Base-by-base conservation (phyloP, 805 yeast species). In the Hanseniaspora vineae region DNA sequence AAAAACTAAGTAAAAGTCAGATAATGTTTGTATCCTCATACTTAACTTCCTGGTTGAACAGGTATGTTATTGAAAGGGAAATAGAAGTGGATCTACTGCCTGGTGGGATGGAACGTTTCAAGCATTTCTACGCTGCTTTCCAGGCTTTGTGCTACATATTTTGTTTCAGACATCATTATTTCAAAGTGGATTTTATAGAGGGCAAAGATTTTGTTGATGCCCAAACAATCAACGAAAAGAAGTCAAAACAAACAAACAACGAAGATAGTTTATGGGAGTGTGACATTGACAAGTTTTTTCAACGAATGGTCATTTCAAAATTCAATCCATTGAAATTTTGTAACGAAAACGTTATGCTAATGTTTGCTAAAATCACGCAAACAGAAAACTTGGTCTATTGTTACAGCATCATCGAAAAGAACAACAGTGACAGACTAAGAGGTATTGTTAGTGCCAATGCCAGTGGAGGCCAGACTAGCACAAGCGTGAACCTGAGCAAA, bases 311-410 rank as follows among this genome's bases (percentile, higher is more conserved):
- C 33, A 75, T 88, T 35, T 81, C 96, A 11, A 84, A 84, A 59
- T 90, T 92, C 71, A 92, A 90, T 61, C 97, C 97, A 3, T 73
- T 90, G 56, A 86, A 87, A 61, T 90, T 80, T 68, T 87, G 96
- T 65, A 90, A 89, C 59, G 95, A 85, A 58, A 86, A 94, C 14
- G 97, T 90, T 44, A 96, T 89, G 51, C 73, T 81, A 50, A 90
- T 89, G 71, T 90, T 90, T 70, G 97, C 97, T 12, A 81, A 87
- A 54, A 78, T 92, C 40, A 86, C 97, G 2, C 94, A 90, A 56
- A 80, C 81, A 57, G 85, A 86, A 54, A 87, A 86, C 58, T 84
- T 86, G 17, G 94, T 94, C 46, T 90, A 89, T 66, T 90, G 97
- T 64, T 90, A 84, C 64, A 82, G 95, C 32, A 84, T 92, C 42